Percentiles rank a stretch among this genome's conserved stretches.
Conservation (phyloP, 2,329 filamentous ascomycete genomes). For the Juglanconis juglandina region DNA sequence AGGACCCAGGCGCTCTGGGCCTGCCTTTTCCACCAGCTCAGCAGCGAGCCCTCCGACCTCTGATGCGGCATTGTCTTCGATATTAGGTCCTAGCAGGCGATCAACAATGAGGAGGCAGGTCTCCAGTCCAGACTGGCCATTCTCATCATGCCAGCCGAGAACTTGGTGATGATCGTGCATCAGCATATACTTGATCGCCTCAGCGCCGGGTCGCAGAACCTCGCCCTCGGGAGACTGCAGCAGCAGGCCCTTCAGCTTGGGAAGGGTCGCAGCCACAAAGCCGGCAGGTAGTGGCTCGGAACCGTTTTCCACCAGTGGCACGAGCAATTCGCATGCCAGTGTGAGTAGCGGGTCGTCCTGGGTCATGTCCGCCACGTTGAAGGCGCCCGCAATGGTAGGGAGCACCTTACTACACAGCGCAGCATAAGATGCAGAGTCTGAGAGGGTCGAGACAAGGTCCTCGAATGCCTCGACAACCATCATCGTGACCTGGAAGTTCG, state of each 20-base stretch:
- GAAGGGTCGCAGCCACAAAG: slow-evolving; percentile 80
- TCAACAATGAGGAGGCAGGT: slow-evolving; percentile 90
- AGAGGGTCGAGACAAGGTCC: slow-evolving; percentile 70
- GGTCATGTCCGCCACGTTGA: slow-evolving; percentile 82
- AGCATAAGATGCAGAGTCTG: slow-evolving; percentile 67
- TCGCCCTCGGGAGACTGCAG: slow-evolving; percentile 84
- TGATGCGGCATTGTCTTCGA: slow-evolving; percentile 93
- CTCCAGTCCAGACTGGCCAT: slow-evolving; percentile 79
- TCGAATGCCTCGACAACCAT: slow-evolving; percentile 89
- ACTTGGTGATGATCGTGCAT: slow-evolving; percentile 87
- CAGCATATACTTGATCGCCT: slow-evolving; percentile 84
- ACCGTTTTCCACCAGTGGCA: slow-evolving; percentile 76
- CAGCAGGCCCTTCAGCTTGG: slow-evolving; percentile 79
- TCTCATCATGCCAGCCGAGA: slow-evolving; percentile 78
- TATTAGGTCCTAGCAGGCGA: slow-evolving; percentile 73
- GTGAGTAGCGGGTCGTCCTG: slow-evolving; percentile 82
- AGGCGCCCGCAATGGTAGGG: slow-evolving; percentile 81
- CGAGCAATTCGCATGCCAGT: slow-evolving; percentile 73
- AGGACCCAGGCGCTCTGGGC: slow-evolving; percentile 83
- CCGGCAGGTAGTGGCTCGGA: slow-evolving; percentile 81
- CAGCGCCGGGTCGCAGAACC: slow-evolving; percentile 79
- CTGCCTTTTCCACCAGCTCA: slow-evolving; percentile 92
- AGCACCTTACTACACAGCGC: slow-evolving; percentile 81
- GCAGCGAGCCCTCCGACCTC: slow-evolving; percentile 93
- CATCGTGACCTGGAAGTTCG: slow-evolving; percentile 87